Evolutionary conservation across 176 grass and related monocot genomes (phyloP), one percentile per base, ranked within the genome.

Genomic region (Raddia guianensis): DNA sequence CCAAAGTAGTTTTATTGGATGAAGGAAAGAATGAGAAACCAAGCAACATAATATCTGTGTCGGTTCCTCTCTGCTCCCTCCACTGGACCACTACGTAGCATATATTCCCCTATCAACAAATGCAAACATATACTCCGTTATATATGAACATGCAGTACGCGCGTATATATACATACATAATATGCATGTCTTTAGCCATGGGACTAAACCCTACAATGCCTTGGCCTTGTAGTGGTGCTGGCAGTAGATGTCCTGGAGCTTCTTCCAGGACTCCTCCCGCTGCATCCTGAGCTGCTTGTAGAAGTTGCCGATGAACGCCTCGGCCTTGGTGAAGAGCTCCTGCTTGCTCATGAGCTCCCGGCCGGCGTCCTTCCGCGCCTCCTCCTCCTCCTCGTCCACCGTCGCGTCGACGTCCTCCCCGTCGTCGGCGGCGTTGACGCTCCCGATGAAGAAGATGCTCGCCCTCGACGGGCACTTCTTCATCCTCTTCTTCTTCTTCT

Each of bases 281-380:
- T 95, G 93, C 87, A 92, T 92, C 87, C 88, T 90, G 48, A 92
- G 81, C 79, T 92, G 93, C 70, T 66, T 88, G 82, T 95, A 90
- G 78, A 95, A 95, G 70, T 90, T 86, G 18, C 82, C 82, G 55
- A 95, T 92, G 90, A 95, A 92, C 6, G 57, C 73, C 70, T 95
- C 93, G 3, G 93, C 87, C 75, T 92, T 95, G 5, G 85, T 56
- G 51, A 83, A 95, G 47, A 95, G 64, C 33, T 95, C 93, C 45
- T 91, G 93, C 78, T 90, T 90, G 58, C 49, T 95, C 72, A 91
- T 82, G 64, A 33, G 50, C 27, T 74, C 87, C 0, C 11, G 27
- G 27, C 27, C 56, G 33, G 37, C 57, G 45, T 42, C 46, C 49
- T 75, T 49, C n/a, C 75, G 55, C 47, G 44, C 75, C 7, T 90